A percentile compares a stretch with the other conserved stretches of the same genome.
These are phyloP conservation scores for Leptoxyphium fumago DNA, from an alignment of 2,329 filamentous ascomycete genomes.

Conservation along the genomic window DNA sequence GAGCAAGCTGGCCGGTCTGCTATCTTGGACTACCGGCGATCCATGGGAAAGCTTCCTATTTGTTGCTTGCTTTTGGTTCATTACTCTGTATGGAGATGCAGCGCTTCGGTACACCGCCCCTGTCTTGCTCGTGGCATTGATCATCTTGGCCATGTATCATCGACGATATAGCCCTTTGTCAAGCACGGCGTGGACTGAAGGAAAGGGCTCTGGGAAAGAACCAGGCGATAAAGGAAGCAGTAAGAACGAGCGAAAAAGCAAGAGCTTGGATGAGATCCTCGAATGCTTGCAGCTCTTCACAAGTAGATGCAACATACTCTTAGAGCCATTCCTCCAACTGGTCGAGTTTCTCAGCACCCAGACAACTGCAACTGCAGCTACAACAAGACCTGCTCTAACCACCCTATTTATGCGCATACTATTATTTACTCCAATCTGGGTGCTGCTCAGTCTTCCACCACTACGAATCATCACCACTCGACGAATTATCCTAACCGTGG, in stretches of 20 bases:
- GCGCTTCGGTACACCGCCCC: conserved; percentile 73
- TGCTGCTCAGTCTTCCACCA: conserved; percentile 66
- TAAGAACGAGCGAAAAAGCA: conserved; percentile 54
- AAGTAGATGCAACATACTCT: conserved; percentile 74
- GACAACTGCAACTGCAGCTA: conserved; percentile 77
- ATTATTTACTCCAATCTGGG: conserved; percentile 78
- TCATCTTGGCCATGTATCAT: conserved; percentile 88
- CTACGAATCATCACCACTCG: conserved; percentile 75
- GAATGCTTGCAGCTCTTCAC: conserved; percentile 86
- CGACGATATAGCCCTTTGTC: conserved; percentile 80
- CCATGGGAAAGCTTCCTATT: conserved; percentile 95
- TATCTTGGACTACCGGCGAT: conserved; percentile 90
- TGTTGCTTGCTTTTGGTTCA: conserved; percentile 70
- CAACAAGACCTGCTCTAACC: conserved; percentile 76
- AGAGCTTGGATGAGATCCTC: conserved; percentile 93
- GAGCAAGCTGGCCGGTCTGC: conserved; percentile 67
- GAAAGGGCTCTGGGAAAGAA: conserved; percentile 39
- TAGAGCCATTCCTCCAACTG: conserved; percentile 76
- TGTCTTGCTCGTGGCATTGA: conserved; percentile 58
- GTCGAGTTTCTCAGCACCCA: conserved; percentile 82
- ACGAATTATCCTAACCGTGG: conserved; percentile 68
- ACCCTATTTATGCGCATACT: conserved; percentile 80
- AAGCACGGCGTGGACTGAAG: conserved; percentile 62
- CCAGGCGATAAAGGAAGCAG: conserved; percentile 24
- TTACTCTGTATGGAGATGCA: conserved; percentile 71